phyloP scores from a whole-genome alignment of 768 basidiomycete genomes.

The Lactifluus piperatus region DNA sequence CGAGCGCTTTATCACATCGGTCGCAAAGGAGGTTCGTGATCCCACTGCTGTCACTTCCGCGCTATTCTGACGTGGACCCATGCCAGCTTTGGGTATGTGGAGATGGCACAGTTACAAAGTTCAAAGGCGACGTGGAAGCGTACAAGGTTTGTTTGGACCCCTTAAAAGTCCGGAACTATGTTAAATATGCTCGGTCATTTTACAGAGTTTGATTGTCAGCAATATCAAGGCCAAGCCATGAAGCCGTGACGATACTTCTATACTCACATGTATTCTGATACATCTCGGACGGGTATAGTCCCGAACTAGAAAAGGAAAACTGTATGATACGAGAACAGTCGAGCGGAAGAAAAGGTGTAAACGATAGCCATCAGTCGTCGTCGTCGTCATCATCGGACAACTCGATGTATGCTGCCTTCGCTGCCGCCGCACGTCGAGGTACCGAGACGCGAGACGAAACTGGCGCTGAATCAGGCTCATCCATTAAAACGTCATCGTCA shows the following conservation, averaged over 20 bases:
- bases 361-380: constrained; percentile 27
- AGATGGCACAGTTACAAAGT: constrained; percentile 72
- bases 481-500: constrained; percentile 36
- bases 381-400: constrained; percentile 45
- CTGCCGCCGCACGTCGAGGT: constrained; percentile 42
- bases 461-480: constrained; percentile 34
- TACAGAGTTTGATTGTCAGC: constrained; percentile 23
- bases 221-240: not conserved
- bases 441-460: constrained; percentile 33
- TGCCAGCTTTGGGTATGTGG: constrained; percentile 86
- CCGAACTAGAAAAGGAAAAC: not conserved
- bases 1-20: constrained; percentile 88
- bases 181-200: not conserved
- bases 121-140: constrained; percentile 80
- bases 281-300: constrained; percentile 25
- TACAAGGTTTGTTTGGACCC: constrained; percentile 59
- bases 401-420: constrained; percentile 29
- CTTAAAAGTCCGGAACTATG: not conserved
- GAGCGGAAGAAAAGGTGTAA: constrained; percentile 38
- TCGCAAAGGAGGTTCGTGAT: constrained; percentile 64
- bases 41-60: not conserved
- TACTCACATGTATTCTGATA: constrained; percentile 58
- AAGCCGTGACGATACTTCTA: no score
- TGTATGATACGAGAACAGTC: constrained; percentile 22
- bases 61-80: constrained; percentile 10